Percentiles rank a stretch among this genome's conserved stretches.
Conservation (phyloP, 163 green algal species). For the Volvox carteri region DNA sequence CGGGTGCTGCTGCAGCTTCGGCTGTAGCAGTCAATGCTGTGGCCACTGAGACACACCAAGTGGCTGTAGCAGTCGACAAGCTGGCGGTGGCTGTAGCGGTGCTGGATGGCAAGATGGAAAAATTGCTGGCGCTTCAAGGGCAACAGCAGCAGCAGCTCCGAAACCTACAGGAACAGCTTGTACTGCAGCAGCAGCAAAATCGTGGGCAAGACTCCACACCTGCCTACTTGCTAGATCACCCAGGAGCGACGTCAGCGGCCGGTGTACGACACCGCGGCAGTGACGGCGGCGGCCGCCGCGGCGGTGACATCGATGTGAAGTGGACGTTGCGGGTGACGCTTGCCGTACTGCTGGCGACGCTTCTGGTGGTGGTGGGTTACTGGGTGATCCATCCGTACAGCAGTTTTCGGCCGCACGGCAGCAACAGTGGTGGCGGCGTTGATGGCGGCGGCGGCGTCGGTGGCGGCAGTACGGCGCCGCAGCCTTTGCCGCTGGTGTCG, state of each 20-base stretch:
- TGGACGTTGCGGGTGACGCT: conserved; percentile 10
- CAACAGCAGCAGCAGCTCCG: not conserved
- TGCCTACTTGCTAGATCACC: not conserved
- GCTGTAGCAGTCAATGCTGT: not conserved
- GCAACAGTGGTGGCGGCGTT: not conserved
- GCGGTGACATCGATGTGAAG: not conserved
- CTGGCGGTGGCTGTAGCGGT: not conserved
- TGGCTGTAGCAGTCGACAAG: conserved; percentile 8
- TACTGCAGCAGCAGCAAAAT: not conserved
- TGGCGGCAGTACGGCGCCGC: not conserved
- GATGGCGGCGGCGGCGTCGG: not conserved
- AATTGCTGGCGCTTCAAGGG: conserved; percentile 34
- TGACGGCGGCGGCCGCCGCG: too few relatives aligned
- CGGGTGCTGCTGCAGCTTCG: not conserved
- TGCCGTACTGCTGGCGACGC: conserved; percentile 10
- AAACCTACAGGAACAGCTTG: not conserved
- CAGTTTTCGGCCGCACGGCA: not conserved
- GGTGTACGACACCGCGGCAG: not conserved
- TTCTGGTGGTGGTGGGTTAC: not conserved
- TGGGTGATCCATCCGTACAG: conserved; percentile 1
- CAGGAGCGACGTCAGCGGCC: too few relatives aligned
- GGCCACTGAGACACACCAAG: not conserved
- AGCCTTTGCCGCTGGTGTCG: not conserved
- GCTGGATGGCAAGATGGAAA: conserved; percentile 11
- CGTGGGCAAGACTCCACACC: not conserved